Evolutionary conservation across 768 basidiomycete genomes (phyloP).

Genomic region (Mycena epipterygia): DNA sequence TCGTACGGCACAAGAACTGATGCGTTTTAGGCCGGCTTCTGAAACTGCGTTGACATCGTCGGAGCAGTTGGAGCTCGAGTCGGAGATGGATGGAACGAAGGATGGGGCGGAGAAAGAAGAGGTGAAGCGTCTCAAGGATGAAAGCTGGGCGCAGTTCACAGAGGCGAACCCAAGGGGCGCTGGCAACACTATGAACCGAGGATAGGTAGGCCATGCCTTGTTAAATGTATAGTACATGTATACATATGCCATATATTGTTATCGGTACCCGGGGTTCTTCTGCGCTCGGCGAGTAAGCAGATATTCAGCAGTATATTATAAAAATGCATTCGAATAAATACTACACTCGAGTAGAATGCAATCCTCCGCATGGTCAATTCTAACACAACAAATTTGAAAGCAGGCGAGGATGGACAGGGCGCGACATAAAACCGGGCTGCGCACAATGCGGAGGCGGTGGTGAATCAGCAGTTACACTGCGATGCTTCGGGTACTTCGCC

Average conservation of each 20-base stretch:
- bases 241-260: neutral
- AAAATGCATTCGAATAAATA: conserved; percentile 33
- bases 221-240: conserved; percentile 25
- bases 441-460: conserved; percentile 7
- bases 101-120: conserved; percentile 79
- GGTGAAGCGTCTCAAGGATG: conserved; percentile 85
- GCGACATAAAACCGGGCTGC: conserved; percentile 10
- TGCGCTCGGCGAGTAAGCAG: neutral
- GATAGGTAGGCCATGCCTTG: conserved; percentile 59
- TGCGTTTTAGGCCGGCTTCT: conserved; percentile 69
- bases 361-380: conserved; percentile 29
- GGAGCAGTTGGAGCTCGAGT: conserved; percentile 82
- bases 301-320: conserved; percentile 36
- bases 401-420: conserved; percentile 25
- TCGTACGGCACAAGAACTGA: conserved; percentile 15
- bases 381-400: conserved; percentile 30
- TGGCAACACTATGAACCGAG: conserved; percentile 98
- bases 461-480: conserved; percentile 80
- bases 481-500: conserved; percentile 89
- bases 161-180: conserved; percentile 90
- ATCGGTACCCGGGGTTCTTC: neutral
- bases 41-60: conserved; percentile 77
- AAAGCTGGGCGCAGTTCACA: conserved; percentile 92
- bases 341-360: conserved; percentile 24
- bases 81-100: conserved; percentile 87